A percentile compares a stretch with the other conserved stretches of the same genome.
These are phyloP conservation scores for Calonectria pteridis DNA, from an alignment of 2,329 filamentous ascomycete species.

Conservation along the genomic window DNA sequence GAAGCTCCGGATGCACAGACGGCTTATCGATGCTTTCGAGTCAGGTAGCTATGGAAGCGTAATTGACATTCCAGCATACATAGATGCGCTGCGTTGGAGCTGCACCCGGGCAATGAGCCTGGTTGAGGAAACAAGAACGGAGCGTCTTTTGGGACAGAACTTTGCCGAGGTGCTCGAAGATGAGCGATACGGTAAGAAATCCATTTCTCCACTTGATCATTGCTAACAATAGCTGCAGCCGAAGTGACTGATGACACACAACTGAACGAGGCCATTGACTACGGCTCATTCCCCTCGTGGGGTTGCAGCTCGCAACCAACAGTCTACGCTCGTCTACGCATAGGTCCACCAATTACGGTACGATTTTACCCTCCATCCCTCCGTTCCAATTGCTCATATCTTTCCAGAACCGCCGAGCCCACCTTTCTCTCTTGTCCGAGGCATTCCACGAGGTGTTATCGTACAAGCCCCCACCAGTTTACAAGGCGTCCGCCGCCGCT, in stretches of 20 bases:
- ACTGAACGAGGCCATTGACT: constrained; percentile 62
- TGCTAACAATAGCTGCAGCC: constrained; percentile 47
- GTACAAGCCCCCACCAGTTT: constrained; percentile 62
- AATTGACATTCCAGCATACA: constrained; percentile 59
- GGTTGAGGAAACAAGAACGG: constrained; percentile 63
- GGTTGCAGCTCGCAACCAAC: constrained; percentile 53
- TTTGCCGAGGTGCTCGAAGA: constrained; percentile 58
- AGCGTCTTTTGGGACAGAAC: constrained; percentile 57
- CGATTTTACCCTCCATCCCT: constrained; percentile 27
- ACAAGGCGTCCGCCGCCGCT: constrained; percentile 59
- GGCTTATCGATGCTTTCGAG: constrained; percentile 61
- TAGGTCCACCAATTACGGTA: constrained; percentile 67
- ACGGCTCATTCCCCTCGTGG: constrained; percentile 64
- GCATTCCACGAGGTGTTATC: constrained; percentile 63
- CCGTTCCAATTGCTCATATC: constrained; percentile 26
- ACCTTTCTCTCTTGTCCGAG: constrained; percentile 63
- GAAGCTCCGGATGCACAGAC: constrained; percentile 58
- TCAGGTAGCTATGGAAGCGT: constrained; percentile 65
- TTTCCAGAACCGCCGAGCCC: constrained; percentile 61
- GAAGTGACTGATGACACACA: constrained; percentile 55
- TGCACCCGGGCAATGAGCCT: constrained; percentile 66
- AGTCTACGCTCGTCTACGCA: constrained; percentile 59
- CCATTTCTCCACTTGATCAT: background rate
- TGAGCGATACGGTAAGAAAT: constrained; percentile 60
- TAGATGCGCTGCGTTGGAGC: constrained; percentile 59